Conservation (phyloP, 2,329 filamentous ascomycete species). For the Blastomyces gilchristii region DNA sequence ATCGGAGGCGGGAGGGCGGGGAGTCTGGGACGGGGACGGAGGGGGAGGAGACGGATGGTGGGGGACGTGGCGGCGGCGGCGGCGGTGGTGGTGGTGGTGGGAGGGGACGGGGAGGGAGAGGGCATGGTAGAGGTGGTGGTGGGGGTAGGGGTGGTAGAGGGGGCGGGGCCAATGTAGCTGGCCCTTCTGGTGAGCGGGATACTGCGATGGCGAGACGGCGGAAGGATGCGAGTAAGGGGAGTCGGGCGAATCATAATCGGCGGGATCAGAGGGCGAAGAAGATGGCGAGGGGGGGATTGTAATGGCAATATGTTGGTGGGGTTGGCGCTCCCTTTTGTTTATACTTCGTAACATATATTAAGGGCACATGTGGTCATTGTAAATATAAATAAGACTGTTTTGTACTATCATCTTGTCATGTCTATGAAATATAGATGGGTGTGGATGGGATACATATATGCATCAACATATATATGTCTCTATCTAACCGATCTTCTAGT, state of each 20-base stretch:
- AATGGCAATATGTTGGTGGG: slow-evolving; percentile 4
- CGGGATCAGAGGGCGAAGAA: slow-evolving; percentile 57
- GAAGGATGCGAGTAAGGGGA: slow-evolving; percentile 76
- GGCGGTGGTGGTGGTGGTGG: slow-evolving; percentile 50
- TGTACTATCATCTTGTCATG: not conserved
- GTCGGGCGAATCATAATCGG: slow-evolving; percentile 76
- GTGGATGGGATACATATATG: not conserved
- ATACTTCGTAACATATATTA: not conserved
- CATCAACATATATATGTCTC: not conserved
- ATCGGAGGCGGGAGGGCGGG: slow-evolving; percentile 35
- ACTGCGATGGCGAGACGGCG: slow-evolving; percentile 60
- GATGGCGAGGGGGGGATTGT: slow-evolving; percentile 47
- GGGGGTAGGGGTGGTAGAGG: slow-evolving; percentile 42
- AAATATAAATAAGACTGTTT: not conserved
- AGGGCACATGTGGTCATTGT: not conserved
- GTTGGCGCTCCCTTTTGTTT: too few relatives aligned
- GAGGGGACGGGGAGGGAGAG: slow-evolving; percentile 30
- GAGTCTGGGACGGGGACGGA: slow-evolving; percentile 13
- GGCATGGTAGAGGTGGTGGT: slow-evolving; percentile 41
- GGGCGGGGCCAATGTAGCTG: slow-evolving; percentile 36
- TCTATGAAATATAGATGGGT: not conserved
- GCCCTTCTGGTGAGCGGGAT: slow-evolving; percentile 51
- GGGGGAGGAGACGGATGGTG: slow-evolving; percentile 36
- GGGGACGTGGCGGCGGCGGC: too few relatives aligned
- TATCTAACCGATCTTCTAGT: not conserved